Conservation (phyloP, 2,329 filamentous ascomycete species). For the Colletotrichum abscissum region DNA sequence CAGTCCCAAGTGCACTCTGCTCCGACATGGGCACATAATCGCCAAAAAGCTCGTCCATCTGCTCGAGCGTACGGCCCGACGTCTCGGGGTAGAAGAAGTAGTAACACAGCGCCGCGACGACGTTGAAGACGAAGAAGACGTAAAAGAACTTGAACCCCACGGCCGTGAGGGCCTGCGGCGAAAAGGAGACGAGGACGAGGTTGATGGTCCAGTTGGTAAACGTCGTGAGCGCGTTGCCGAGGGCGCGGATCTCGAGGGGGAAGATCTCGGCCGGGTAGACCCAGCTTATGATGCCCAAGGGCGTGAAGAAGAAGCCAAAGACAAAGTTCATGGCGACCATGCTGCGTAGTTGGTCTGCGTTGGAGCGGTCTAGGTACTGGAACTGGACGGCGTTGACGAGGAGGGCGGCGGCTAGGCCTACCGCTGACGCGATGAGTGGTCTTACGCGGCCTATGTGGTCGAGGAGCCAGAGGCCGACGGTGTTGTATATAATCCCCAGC, state of each 20-base stretch:
- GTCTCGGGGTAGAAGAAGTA: constrained; percentile 47
- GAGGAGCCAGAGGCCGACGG: constrained; percentile 55
- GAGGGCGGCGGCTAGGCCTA: constrained; percentile 41
- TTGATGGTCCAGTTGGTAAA: constrained; percentile 46
- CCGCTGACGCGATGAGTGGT: constrained; percentile 55
- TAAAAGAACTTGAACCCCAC: constrained; percentile 59
- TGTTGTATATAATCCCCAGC: constrained; percentile 60
- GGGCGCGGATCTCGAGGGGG: constrained; percentile 46
- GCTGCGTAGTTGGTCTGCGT: constrained; percentile 41
- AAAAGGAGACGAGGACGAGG: constrained; percentile 61
- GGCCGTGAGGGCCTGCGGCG: constrained; percentile 53
- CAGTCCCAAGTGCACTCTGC: background rate
- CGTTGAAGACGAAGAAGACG: constrained; percentile 42
- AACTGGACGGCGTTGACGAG: constrained; percentile 43
- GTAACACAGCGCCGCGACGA: constrained; percentile 39
- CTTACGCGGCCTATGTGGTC: constrained; percentile 60
- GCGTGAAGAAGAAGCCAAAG: constrained; percentile 44
- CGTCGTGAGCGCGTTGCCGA: constrained; percentile 43
- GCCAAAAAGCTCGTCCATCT: constrained; percentile 51
- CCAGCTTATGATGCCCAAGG: constrained; percentile 56
- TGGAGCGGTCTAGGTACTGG: constrained; percentile 40
- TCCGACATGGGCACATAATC: constrained; percentile 25
- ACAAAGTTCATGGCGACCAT: constrained; percentile 49
- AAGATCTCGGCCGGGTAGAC: constrained; percentile 54
- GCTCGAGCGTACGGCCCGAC: constrained; percentile 45